Evolutionary conservation across 768 basidiomycete genomes (phyloP).

Genomic region (Mycena galericulata): DNA sequence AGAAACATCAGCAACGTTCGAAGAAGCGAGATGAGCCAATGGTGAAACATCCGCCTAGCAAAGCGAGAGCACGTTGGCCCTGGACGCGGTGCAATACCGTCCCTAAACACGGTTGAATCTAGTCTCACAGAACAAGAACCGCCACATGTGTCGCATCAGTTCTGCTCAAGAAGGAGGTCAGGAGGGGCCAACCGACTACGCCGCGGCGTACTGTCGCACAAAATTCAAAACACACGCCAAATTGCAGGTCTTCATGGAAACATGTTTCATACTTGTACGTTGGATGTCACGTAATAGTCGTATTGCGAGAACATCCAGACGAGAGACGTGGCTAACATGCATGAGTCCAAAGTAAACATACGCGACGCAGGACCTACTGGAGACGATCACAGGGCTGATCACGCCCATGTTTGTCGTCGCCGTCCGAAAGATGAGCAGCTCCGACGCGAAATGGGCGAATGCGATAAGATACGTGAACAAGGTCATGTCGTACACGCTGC

Average conservation of each 20-base stretch:
- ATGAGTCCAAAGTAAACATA: conserved; percentile 19
- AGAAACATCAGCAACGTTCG: neutral
- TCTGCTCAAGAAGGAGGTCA: neutral
- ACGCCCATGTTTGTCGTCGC: conserved; percentile 70
- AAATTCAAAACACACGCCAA: no score
- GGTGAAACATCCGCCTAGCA: no score
- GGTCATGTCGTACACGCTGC: conserved; percentile 92
- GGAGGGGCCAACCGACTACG: neutral
- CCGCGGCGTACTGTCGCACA: neutral
- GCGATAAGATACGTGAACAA: conserved; percentile 91
- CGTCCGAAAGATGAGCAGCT: conserved; percentile 85
- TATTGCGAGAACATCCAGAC: conserved; percentile 91
- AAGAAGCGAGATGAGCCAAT: neutral
- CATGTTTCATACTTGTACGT: no score
- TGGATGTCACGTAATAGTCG: conserved; percentile 74
- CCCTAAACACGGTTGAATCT: no score
- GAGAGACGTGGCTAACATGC: conserved; percentile 67
- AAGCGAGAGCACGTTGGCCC: no score
- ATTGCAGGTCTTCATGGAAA: no score
- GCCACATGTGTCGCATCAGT: neutral
- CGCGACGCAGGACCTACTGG: conserved; percentile 67
- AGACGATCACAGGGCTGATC: conserved; percentile 84
- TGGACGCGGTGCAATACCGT: no score
- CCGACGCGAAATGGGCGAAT: conserved; percentile 89
- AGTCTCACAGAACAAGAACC: no score